phyloP scores from a whole-genome alignment of 495 filamentous ascomycete species.

The Xylaria palmicola region DNA sequence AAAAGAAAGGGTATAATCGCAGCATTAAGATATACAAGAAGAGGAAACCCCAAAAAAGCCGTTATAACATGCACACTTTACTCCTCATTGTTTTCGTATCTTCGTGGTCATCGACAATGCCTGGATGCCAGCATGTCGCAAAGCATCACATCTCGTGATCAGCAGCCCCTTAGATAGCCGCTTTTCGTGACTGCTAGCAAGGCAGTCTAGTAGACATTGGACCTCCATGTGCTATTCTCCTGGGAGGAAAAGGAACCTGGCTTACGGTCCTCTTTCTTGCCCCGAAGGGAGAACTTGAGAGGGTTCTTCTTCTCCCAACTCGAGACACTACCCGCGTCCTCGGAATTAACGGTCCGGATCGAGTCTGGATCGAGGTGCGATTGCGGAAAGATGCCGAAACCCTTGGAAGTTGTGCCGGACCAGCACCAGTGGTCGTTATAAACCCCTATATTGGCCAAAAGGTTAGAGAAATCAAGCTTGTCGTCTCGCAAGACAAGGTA shows the following conservation, averaged over 20 bases:
- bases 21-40: slow-evolving; percentile 5
- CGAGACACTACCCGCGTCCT: slow-evolving; percentile 28
- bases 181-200: too few species aligned
- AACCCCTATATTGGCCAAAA: slow-evolving; percentile 21
- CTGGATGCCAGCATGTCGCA: background rate
- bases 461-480: background rate
- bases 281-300: slow-evolving; percentile 29
- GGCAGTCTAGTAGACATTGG: slow-evolving; percentile 21
- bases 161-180: background rate
- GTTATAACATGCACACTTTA: background rate
- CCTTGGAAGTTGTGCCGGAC: slow-evolving; percentile 45
- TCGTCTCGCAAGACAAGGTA: background rate
- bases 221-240: slow-evolving; percentile 14
- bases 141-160: background rate
- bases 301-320: slow-evolving; percentile 33
- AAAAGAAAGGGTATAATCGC: slow-evolving; percentile 14
- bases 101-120: background rate
- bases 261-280: slow-evolving; percentile 26
- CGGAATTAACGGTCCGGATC: slow-evolving; percentile 24
- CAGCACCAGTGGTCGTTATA: slow-evolving; percentile 50
- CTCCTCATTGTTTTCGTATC: background rate
- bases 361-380: slow-evolving; percentile 38
- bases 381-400: slow-evolving; percentile 48
- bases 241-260: slow-evolving; percentile 14
- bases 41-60: background rate